Conservation (phyloP, 2,329 filamentous ascomycete genomes). For the Didymella keratinophila region DNA sequence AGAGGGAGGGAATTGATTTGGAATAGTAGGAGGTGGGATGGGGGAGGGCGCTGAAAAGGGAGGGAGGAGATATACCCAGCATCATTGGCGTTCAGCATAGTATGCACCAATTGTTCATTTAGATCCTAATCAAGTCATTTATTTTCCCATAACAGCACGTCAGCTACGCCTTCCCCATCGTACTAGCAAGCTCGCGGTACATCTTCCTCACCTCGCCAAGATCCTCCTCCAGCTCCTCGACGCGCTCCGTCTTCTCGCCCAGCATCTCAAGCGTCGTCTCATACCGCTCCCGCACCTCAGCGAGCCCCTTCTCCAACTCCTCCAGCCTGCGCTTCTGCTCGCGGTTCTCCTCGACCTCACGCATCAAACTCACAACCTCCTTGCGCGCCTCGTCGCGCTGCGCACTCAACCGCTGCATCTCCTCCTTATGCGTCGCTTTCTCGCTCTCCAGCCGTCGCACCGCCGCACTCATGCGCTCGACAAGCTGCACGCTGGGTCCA, state of each 20-base stretch:
- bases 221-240: conserved; percentile 89
- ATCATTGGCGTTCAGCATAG: conserved; percentile 15
- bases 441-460: conserved; percentile 91
- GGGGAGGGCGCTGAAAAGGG: neutral
- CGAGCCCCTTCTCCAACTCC: conserved; percentile 72
- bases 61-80: conserved; percentile 15
- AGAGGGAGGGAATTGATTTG: conserved; percentile 82
- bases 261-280: conserved; percentile 92
- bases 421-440: conserved; percentile 87
- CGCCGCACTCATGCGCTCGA: conserved; percentile 93
- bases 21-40: conserved; percentile 22
- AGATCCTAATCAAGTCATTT: too few relatives aligned
- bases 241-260: conserved; percentile 94
- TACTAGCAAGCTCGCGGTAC: conserved; percentile 90
- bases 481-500: conserved; percentile 90
- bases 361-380: conserved; percentile 90
- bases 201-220: conserved; percentile 94
- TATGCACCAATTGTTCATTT: neutral
- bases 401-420: conserved; percentile 77
- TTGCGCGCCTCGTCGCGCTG: conserved; percentile 92
- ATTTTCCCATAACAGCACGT: too few relatives aligned
- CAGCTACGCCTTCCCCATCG: conserved; percentile 57
- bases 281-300: conserved; percentile 77
- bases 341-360: conserved; percentile 78
- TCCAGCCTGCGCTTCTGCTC: conserved; percentile 66